Evolutionary conservation across 257 asterid species (phyloP), one percentile per base, ranked within the genome.

Genomic region (Solanum peruvianum): DNA sequence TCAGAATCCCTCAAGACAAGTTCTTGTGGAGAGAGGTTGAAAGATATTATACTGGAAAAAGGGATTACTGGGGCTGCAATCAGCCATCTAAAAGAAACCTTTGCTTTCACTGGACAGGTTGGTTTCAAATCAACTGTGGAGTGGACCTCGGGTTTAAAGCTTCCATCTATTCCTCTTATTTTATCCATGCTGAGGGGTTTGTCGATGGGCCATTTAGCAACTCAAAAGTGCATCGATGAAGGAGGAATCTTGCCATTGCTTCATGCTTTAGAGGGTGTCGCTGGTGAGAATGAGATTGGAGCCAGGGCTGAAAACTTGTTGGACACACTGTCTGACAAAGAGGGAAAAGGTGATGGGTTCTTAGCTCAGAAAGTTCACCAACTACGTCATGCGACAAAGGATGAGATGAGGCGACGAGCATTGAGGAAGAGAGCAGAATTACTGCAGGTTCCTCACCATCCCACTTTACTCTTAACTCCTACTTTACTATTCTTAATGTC

Each of bases 251-350:
- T 97, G 82, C 95, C 96, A 33, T 91, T 97, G 94, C 98, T 97
- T 67, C 99, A 97, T 89, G 95, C 98, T 82, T 93, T 97, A 89
- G 99, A 97, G 93, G 96, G 99, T 86, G 99, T 96, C 41, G 1
- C 99, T 1, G 98, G 98, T 87, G 99, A 97, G 93, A 96, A 94
- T 90, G 99, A 97, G 91, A 95, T 97, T 88, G 99, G 99, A 58
- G 98, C 98, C 16, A 93, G 95, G 94, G 99, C 99, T 88, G 99
- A 97, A 86, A 96, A 96, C 93, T 94, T 97, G 92, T 90, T 97
- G 94, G 99, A 97, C 89, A 95, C 97, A 69, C 98, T 97, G 84
- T 92, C 98, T 88, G 99, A 94, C 47, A 93, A 92, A 89, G 99
- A 95, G 87, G 98, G 98, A 37, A 92, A 91, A 31, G 97, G 98